phyloP scores from a whole-genome alignment of 2,329 filamentous ascomycete genomes.

The Hymenoscyphus salicellus region DNA sequence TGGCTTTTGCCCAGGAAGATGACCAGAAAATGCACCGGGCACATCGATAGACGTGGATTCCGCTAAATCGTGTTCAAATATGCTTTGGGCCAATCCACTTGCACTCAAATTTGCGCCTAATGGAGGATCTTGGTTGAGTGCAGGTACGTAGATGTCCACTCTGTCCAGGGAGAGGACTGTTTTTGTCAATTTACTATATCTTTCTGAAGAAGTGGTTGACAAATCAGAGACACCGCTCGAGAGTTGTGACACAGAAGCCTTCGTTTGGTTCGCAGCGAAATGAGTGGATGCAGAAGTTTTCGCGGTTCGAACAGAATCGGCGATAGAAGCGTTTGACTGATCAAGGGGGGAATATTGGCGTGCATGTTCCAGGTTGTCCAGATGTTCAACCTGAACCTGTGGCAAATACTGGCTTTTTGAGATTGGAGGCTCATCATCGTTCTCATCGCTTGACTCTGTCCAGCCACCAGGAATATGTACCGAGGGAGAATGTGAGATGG shows the following conservation, averaged over 20 bases:
- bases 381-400: constrained; percentile 5
- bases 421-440: constrained; percentile 16
- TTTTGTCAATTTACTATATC: constrained; percentile 33
- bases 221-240: constrained; percentile 28
- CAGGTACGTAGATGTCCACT: constrained; percentile 37
- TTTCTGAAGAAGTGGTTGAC: constrained; percentile 30
- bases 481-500: constrained; percentile 49
- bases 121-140: constrained; percentile 7
- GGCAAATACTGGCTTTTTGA: constrained; percentile 24
- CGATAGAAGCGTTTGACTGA: constrained; percentile 11
- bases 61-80: constrained; percentile 24
- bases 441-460: constrained; percentile 24
- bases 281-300: constrained; percentile 13
- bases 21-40: constrained; percentile 60
- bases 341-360: constrained; percentile 15
- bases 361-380: constrained; percentile 32
- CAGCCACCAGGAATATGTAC: constrained; percentile 30
- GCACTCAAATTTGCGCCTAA: constrained; percentile 11
- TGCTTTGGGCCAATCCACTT: constrained; percentile 17
- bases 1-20: constrained; percentile 26
- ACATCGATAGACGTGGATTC: constrained; percentile 47
- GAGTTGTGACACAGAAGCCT: constrained; percentile 22
- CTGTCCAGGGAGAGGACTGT: constrained; percentile 37
- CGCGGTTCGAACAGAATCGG: constrained; percentile 13
- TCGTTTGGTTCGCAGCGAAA: constrained; percentile 8